Base-by-base conservation (phyloP, 2,329 filamentous ascomycete genomes). In the Clonostachys rhizophaga region DNA sequence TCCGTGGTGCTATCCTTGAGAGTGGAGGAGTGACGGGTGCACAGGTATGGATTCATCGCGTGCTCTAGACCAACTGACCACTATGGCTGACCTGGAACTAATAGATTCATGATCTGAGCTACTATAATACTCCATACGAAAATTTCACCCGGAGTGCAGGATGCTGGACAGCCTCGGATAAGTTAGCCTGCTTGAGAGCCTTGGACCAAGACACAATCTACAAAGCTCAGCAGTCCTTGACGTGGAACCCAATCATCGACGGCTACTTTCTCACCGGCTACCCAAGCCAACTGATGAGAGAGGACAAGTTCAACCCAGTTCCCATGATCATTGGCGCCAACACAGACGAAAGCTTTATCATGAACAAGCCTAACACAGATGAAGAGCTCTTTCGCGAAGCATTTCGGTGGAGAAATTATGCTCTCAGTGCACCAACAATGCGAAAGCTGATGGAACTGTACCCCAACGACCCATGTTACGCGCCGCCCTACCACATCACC, bases 1-100 rank as follows among this genome's bases (percentile, higher is more conserved):
- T 81, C 54, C 69, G 71, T 5, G 74, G 62, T 8, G 79, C 72
- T 3, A 82, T 79, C 41, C 62, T 76, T 46, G 70, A 83, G 46
- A 79, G 74, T 12, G 77, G 77, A 5, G 65, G 66, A 1, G 61
- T 39, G 17, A 11, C 46, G 39, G 36, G 36, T 39, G 36, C 36
- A n/a, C 36, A 39, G 36, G 36, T 39, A 18, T 8, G 36, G 24
- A 30, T 30, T 30, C 24, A 30, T 30, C 24, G 3, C 24, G 3
- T 30, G 24, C 10, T 30, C 24, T 30, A 10, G 24, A 30, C 24
- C 24, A 30, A 30, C 24, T 30, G 24, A 30, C 9, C 24, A 30
- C 9, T 4, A 10, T 30, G 8, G 24, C 24, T 30, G 24, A 30
- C 24, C 9, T 30, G 24, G 24, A 4, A 30, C 24, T 4, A 30